These are phyloP conservation scores for Ilex asprella DNA, from an alignment of 257 asterid genomes.

Conservation along the genomic window DNA sequence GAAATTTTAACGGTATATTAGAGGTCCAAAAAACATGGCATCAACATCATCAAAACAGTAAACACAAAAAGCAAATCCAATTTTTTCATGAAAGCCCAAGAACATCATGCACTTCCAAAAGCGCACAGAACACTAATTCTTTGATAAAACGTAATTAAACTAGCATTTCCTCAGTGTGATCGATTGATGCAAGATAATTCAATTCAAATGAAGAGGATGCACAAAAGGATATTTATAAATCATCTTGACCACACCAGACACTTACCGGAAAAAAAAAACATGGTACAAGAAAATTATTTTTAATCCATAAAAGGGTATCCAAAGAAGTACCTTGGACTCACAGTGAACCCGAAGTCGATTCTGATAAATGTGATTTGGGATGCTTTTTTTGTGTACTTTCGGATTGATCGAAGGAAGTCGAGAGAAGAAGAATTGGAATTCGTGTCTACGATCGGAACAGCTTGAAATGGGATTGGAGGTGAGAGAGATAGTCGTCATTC, in stretches of 20 bases:
- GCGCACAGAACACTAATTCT: no score
- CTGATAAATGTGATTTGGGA: constrained; percentile 13
- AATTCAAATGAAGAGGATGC: background rate
- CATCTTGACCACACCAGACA: background rate
- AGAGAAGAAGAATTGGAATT: constrained; percentile 5
- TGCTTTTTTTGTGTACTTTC: constrained; percentile 10
- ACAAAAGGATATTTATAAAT: background rate
- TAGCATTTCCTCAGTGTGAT: no score
- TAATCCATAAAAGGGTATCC: background rate
- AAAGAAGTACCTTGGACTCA: constrained; percentile 33
- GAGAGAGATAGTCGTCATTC: background rate
- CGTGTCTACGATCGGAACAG: constrained; percentile 23
- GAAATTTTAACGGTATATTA: no score
- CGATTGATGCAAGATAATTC: background rate
- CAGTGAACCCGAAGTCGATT: constrained; percentile 39
- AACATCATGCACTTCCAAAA: no score
- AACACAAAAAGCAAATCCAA: no score
- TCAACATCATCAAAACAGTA: no score
- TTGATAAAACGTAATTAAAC: no score
- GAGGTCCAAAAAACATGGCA: no score
- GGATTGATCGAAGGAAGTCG: constrained; percentile 21
- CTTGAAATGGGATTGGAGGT: constrained; percentile 16
- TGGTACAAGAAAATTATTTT: background rate
- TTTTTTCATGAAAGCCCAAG: no score
- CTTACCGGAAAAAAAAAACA: no score